phyloP scores from a whole-genome alignment of 371 early-diverging fungal species.

The Lichtheimia ornata region DNA sequence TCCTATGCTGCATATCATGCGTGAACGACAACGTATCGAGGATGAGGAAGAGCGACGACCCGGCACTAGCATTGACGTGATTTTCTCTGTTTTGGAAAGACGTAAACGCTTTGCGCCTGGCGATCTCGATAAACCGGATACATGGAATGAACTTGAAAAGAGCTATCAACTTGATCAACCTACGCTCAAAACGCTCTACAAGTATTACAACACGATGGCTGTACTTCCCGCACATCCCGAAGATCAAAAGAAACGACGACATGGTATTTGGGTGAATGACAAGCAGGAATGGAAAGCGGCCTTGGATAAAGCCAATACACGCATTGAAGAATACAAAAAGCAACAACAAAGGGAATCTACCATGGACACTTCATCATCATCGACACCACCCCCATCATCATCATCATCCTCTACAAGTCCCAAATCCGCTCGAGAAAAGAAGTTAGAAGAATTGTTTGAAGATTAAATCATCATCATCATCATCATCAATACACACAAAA shows the following conservation, averaged over 20 bases:
- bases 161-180: slow-evolving; percentile 31
- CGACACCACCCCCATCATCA: not conserved
- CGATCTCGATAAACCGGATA: slow-evolving; percentile 23
- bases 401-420: not conserved
- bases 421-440: slow-evolving; percentile 7
- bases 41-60: slow-evolving; percentile 24
- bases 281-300: slow-evolving; percentile 30
- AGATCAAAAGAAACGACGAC: slow-evolving; percentile 24
- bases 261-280: slow-evolving; percentile 41
- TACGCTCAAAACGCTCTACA: slow-evolving; percentile 29
- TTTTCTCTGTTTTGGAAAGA: slow-evolving; percentile 36
- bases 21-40: slow-evolving; percentile 30
- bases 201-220: slow-evolving; percentile 43
- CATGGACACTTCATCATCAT: not conserved
- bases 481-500: not conserved
- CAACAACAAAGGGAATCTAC: not conserved
- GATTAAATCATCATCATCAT: slow-evolving; percentile 6
- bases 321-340: slow-evolving; percentile 1
- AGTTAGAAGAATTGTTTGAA: slow-evolving; percentile 22
- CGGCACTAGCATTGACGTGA: slow-evolving; percentile 24
- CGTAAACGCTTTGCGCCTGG: slow-evolving; percentile 38
- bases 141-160: slow-evolving; percentile 16
- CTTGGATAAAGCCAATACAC: slow-evolving; percentile 13
- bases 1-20: slow-evolving; percentile 42
- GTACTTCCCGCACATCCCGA: slow-evolving; percentile 37